A percentile compares a stretch with the other conserved stretches of the same genome.
Evolutionary conservation across 805 yeast genomes (phyloP).

Genomic region (Blastobotrys americana): DNA sequence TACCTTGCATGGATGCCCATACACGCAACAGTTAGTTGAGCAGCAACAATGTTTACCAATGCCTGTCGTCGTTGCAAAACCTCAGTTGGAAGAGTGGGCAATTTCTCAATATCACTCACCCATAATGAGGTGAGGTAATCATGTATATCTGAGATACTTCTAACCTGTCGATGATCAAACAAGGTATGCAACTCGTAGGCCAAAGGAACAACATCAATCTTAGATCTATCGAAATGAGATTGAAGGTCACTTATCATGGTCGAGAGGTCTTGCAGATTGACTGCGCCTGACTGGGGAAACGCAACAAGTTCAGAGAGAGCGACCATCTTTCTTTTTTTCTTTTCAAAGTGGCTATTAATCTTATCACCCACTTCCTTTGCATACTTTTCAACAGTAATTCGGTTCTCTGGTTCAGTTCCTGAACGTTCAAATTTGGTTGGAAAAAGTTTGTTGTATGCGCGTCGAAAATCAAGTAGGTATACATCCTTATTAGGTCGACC

Average conservation of each 20-base stretch:
- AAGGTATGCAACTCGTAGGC: constrained; percentile 8
- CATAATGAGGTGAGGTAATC: constrained; percentile 18
- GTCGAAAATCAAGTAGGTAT: constrained; percentile 8
- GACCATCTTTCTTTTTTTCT: background rate
- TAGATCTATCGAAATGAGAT: constrained; percentile 8
- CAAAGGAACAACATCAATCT: constrained; percentile 5
- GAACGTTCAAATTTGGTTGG: too few relatives aligned
- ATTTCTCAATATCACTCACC: constrained; percentile 10
- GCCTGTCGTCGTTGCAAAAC: background rate
- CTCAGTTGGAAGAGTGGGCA: background rate
- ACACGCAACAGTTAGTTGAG: background rate
- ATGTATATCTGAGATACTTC: constrained; percentile 10
- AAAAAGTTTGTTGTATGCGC: constrained; percentile 6
- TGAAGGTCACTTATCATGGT: constrained; percentile 10
- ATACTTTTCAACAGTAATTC: background rate
- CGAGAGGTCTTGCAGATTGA: constrained; percentile 8
- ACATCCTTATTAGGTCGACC: constrained; percentile 1
- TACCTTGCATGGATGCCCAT: background rate
- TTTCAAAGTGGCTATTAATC: background rate
- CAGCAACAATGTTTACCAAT: background rate
- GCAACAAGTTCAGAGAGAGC: constrained; percentile 1
- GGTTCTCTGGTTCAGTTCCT: too few relatives aligned
- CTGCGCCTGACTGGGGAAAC: constrained; percentile 2
- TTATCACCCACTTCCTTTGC: background rate
- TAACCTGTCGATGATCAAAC: constrained; percentile 7